phyloP scores from a whole-genome alignment of 352 stramenopile genomes.

The Globisporangium abappressorium region DNA sequence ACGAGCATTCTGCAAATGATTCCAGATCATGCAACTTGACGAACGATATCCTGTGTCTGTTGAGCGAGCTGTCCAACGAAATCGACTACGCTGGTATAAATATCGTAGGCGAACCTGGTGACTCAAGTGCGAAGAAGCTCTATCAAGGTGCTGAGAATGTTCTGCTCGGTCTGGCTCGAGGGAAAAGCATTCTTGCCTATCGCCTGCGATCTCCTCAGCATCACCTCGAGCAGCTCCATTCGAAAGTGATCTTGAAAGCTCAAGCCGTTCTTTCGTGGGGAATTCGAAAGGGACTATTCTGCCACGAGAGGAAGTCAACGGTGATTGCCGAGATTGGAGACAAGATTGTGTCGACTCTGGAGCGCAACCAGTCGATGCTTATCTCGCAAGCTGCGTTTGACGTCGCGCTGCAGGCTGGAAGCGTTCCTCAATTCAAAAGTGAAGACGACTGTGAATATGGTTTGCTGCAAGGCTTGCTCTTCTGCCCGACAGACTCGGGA shows the following conservation, averaged over 20 bases:
- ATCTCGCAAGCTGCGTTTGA: not conserved
- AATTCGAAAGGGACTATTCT: conserved; percentile 39
- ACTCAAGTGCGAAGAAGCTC: conserved; percentile 22
- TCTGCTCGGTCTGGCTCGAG: conserved; percentile 17
- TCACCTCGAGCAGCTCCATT: conserved; percentile 8
- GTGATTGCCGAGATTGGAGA: conserved; percentile 12
- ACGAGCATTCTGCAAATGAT: not conserved
- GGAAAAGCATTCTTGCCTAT: conserved; percentile 5
- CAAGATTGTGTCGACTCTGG: conserved; percentile 1
- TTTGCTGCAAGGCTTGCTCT: conserved; percentile 30
- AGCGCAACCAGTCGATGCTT: not conserved
- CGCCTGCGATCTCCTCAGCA: not conserved
- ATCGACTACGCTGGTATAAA: conserved; percentile 38
- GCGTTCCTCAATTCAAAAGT: conserved; percentile 19
- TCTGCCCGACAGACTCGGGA: conserved; percentile 31
- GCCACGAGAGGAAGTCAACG: conserved; percentile 9
- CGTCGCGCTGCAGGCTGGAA: conserved; percentile 15
- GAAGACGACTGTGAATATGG: conserved; percentile 30
- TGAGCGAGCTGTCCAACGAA: conserved; percentile 32
- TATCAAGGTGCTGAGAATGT: conserved; percentile 25
- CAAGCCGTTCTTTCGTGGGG: conserved; percentile 42
- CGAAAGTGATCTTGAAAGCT: conserved; percentile 26
- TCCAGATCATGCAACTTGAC: conserved; percentile 15
- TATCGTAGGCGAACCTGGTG: conserved; percentile 18
- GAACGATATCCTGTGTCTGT: conserved; percentile 29